phyloP scores from a whole-genome alignment of 805 yeast genomes.

The Metschnikowia cubensis region DNA sequence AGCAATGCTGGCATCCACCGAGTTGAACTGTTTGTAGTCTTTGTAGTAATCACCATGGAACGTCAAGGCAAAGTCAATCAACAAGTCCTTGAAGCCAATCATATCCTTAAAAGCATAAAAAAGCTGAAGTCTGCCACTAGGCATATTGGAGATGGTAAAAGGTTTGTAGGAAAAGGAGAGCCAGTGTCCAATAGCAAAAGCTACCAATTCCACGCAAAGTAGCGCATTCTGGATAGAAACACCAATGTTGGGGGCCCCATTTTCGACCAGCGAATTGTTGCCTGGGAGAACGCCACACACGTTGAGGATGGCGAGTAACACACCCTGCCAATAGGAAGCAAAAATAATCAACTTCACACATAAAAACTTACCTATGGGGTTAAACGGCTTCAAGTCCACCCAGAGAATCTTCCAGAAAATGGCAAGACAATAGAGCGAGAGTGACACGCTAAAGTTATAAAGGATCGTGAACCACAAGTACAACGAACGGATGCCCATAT shows the following conservation, averaged over 20 bases:
- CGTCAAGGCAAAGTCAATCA: conserved; percentile 72
- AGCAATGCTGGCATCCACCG: conserved; percentile 64
- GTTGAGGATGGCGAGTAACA: conserved; percentile 52
- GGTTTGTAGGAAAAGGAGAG: conserved; percentile 75
- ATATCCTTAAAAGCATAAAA: conserved; percentile 70
- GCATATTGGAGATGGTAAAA: conserved; percentile 56
- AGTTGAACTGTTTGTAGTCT: conserved; percentile 78
- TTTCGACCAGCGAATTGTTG: conserved; percentile 20
- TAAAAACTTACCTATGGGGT: conserved; percentile 88
- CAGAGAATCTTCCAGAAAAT: conserved; percentile 91
- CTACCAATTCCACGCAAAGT: conserved; percentile 77
- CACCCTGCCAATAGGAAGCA: conserved; percentile 98
- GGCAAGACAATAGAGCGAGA: conserved; percentile 81
- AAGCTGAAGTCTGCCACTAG: conserved; percentile 64
- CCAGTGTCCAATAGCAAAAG: conserved; percentile 88
- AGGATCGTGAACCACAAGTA: conserved; percentile 62
- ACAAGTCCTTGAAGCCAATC: conserved; percentile 70
- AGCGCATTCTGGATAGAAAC: conserved; percentile 71
- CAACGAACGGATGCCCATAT: conserved; percentile 45
- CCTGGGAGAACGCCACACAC: conserved; percentile 44
- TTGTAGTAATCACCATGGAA: conserved; percentile 64
- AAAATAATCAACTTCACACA: conserved; percentile 92
- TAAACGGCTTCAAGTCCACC: conserved; percentile 67
- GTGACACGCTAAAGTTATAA: conserved; percentile 76
- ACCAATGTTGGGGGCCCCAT: conserved; percentile 40